Conservation (phyloP, 2,329 filamentous ascomycete genomes). For the Diplocarpon rosae region DNA sequence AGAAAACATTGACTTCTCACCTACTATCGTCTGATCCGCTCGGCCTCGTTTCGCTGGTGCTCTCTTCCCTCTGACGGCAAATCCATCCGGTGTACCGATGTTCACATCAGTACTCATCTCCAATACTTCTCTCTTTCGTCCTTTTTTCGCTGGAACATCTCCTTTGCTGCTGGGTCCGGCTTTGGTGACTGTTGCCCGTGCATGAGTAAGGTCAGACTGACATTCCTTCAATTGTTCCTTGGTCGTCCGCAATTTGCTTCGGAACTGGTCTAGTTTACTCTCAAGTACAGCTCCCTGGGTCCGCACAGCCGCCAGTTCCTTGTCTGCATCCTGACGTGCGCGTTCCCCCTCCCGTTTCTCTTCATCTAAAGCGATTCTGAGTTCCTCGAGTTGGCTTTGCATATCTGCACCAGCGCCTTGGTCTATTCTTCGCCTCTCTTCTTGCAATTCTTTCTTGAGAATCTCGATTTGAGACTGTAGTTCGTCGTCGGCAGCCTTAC, state of each 20-base stretch:
- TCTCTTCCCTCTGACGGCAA: slow-evolving; percentile 33
- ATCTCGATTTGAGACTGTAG: slow-evolving; percentile 32
- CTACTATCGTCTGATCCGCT: slow-evolving; percentile 48
- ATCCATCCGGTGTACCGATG: slow-evolving; percentile 40
- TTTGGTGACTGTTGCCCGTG: slow-evolving; percentile 24
- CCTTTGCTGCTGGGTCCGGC: slow-evolving; percentile 9
- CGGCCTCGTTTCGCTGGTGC: slow-evolving; percentile 43
- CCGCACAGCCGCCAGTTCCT: slow-evolving; percentile 46
- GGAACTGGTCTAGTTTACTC: slow-evolving; percentile 50
- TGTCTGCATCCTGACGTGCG: slow-evolving; percentile 26
- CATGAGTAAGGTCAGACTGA: slow-evolving; percentile 34
- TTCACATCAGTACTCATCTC: slow-evolving; percentile 34
- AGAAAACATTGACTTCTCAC: slow-evolving; percentile 86
- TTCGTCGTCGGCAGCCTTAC: slow-evolving; percentile 26
- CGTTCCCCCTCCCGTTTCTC: slow-evolving; percentile 25
- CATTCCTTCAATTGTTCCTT: slow-evolving; percentile 65
- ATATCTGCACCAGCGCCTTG: slow-evolving; percentile 19
- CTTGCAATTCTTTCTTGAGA: slow-evolving; percentile 31
- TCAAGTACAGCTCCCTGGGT: slow-evolving; percentile 54
- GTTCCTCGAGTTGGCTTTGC: slow-evolving; percentile 32
- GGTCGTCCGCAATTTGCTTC: slow-evolving; percentile 42
- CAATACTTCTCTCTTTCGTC: slow-evolving; percentile 32
- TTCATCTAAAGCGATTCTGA: slow-evolving; percentile 28
- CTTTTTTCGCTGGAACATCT: slow-evolving; percentile 22
- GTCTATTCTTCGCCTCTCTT: slow-evolving; percentile 25